Conservation (phyloP, 1,139 yeast genomes). For the Saccharomycopsis hybrid region DNA sequence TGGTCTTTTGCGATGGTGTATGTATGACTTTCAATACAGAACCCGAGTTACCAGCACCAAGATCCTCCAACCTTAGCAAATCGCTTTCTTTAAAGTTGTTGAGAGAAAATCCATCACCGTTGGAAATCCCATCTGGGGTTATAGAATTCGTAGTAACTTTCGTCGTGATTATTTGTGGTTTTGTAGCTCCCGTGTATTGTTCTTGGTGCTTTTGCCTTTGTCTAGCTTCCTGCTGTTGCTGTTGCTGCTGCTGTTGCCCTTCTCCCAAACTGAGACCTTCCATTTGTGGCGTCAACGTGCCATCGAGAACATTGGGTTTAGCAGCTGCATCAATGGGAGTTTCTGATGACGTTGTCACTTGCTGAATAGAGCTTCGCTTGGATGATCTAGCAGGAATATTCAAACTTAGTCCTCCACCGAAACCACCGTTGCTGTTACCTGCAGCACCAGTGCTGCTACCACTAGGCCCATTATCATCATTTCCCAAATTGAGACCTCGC, state of each 20-base stretch:
- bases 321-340: constrained; percentile 12
- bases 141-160: constrained; percentile 12
- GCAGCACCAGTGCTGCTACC: constrained; percentile 1
- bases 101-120: constrained; percentile 14
- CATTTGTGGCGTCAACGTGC: constrained; percentile 1
- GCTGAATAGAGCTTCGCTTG: constrained; percentile 16
- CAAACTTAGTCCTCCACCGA: constrained; percentile 1
- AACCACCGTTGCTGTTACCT: background rate
- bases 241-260: no score
- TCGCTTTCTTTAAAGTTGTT: constrained; percentile 54
- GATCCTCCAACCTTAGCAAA: constrained; percentile 61
- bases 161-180: constrained; percentile 17
- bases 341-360: constrained; percentile 13
- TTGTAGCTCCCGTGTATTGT: constrained; percentile 19
- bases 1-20: constrained; percentile 76
- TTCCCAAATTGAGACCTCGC: constrained; percentile 12
- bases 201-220: no score
- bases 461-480: background rate
- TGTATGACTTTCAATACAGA: constrained; percentile 85
- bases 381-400: constrained; percentile 3
- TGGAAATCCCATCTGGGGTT: background rate
- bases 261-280: background rate
- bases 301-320: constrained; percentile 3
- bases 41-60: constrained; percentile 95
- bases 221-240: no score